Evolutionary conservation across 352 stramenopile genomes (phyloP), one percentile per base, ranked within the genome.

Genomic region (Phytophthora hybrid): DNA sequence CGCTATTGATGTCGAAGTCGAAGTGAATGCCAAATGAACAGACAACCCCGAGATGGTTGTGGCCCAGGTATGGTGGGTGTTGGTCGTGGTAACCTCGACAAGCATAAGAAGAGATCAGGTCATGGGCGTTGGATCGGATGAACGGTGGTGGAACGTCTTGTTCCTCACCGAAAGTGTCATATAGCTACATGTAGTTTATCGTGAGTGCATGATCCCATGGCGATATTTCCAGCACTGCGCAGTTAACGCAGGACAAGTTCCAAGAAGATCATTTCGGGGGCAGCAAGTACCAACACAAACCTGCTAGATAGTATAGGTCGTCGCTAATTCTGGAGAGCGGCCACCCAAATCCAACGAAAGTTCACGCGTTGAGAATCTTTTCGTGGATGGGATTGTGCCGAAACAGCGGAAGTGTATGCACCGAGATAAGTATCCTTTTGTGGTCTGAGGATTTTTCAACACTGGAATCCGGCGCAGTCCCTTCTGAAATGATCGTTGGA

Each of bases 11-110:
- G 70, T 37, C 60, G 59, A 66, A 61, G 46, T n/a, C 32, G 19
- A 77, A 19, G 66, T 77, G 51, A 74, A 44, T 73, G 64, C 3
- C n/a, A 41, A 53, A n/a, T n/a, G n/a, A n/a, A n/a, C n/a, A n/a
- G n/a, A n/a, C n/a, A n/a, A n/a, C n/a, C n/a, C n/a, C 29, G n/a
- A 18, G 16, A 16, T 49, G n/a, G 41, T 19, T 14, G n/a, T 49
- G 11, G 13, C 14, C 1, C 4, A 49, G 41, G 41, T 19, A 13
- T 55, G 34, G 32, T 47, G 13, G 49, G 13, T 41, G n/a, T 18
- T 29, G n/a, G 9, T 31, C 1, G 29, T 44, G 31, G 18, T 2
- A 18, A 46, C 31, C 49, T 62, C 8, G 26, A 53, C 26, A 18
- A 51, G 21, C 32, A 59, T 32, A 66, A 63, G 37, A 49, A 57